These are phyloP conservation scores for Entomortierella chlamydospora DNA, from an alignment of 192 early-diverging fungal genomes.

Conservation along the genomic window DNA sequence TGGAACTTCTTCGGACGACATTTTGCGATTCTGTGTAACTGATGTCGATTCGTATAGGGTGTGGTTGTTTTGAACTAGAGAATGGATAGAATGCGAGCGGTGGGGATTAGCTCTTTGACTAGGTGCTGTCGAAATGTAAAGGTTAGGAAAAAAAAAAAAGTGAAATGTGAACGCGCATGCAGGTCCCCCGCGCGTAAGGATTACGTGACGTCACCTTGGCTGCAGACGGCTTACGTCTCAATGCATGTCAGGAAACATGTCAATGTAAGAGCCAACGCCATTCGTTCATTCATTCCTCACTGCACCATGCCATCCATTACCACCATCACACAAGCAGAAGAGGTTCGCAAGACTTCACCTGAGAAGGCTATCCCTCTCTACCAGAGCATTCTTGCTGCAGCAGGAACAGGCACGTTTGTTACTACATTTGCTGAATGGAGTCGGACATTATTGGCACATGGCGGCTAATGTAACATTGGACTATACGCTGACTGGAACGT, in stretches of 20 bases:
- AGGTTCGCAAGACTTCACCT: slow-evolving; percentile 68
- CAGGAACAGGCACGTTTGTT: slow-evolving; percentile 31
- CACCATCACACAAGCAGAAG: slow-evolving; percentile 63
- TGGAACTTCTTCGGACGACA: slow-evolving; percentile 73
- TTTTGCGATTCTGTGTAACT: slow-evolving; percentile 20
- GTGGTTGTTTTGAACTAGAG: neutral
- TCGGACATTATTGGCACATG: no score
- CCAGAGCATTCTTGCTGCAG: slow-evolving; percentile 65
- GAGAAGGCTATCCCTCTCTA: slow-evolving; percentile 73
- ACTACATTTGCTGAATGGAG: neutral
- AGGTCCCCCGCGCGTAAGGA: no score
- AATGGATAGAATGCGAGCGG: neutral
- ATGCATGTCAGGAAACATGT: no score
- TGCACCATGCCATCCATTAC: slow-evolving; percentile 44
- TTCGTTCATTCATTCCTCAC: neutral
- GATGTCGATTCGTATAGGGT: neutral
- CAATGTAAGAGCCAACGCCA: neutral
- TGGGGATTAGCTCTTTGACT: no score
- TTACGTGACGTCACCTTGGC: no score
- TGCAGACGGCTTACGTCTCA: no score
- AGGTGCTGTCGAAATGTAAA: no score
- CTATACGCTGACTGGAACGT: no score
- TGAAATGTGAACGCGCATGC: slow-evolving; percentile 3
- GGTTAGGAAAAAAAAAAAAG: neutral
- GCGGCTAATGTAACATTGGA: no score